Conservation (phyloP, 2,329 filamentous ascomycete genomes). For the Aureobasidium sp. region DNA sequence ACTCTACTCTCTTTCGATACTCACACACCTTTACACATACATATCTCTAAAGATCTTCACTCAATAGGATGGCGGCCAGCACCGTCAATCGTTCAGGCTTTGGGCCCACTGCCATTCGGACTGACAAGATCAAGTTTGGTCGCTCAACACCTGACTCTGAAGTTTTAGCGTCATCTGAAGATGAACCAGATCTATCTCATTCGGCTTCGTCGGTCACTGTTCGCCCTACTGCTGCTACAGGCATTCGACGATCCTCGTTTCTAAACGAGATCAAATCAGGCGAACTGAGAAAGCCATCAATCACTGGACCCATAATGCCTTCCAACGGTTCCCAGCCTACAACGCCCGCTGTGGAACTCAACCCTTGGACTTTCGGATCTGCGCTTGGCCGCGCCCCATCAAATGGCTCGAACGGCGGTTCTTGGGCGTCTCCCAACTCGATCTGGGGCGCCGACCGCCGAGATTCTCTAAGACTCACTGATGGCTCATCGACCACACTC, state of each 20-base stretch:
- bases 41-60: too few species aligned
- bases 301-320: slow-evolving; percentile 52
- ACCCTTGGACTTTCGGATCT: slow-evolving; percentile 19
- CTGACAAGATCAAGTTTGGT: slow-evolving; percentile 12
- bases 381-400: slow-evolving; percentile 37
- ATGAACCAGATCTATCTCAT: slow-evolving; percentile 65
- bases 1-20: too few species aligned
- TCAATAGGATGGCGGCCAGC: neutral
- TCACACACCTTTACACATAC: neutral
- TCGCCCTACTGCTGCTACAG: slow-evolving; percentile 41
- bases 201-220: slow-evolving; percentile 38
- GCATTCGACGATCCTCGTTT: slow-evolving; percentile 72
- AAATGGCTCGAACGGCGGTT: slow-evolving; percentile 22
- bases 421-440: slow-evolving; percentile 2
- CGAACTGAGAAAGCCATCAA: slow-evolving; percentile 63
- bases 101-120: neutral
- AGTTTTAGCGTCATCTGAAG: slow-evolving; percentile 86
- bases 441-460: slow-evolving; percentile 9
- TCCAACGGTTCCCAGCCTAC: slow-evolving; percentile 62
- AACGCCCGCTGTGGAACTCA: slow-evolving; percentile 62
- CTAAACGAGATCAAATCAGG: slow-evolving; percentile 69
- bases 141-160: slow-evolving; percentile 11
- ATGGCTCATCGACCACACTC: neutral
- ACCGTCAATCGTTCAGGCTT: slow-evolving; percentile 8
- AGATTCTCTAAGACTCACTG: neutral